Conservation (phyloP, 2,329 filamentous ascomycete species). For the Thielaviopsis musarum region DNA sequence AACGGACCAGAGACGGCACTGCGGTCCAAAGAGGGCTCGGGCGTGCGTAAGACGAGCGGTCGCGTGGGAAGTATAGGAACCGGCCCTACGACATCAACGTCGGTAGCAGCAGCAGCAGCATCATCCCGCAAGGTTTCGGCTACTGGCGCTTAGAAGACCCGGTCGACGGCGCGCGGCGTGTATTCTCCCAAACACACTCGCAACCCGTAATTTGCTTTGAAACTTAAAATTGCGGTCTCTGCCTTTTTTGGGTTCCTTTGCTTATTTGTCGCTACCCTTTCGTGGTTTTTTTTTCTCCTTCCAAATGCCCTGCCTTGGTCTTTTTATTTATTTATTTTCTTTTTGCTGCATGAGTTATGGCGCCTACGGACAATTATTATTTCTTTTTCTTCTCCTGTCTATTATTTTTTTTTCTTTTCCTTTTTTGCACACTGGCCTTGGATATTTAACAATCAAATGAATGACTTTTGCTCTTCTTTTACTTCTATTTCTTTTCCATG, state of each 20-base stretch:
- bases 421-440: constrained; percentile 3
- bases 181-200: constrained; percentile 14
- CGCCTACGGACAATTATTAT: background rate
- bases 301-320: background rate
- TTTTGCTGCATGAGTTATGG: background rate
- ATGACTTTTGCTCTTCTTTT: constrained; percentile 6
- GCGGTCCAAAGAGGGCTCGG: constrained; percentile 33
- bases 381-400: background rate
- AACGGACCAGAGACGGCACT: constrained; percentile 26
- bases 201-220: constrained; percentile 13
- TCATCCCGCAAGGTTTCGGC: constrained; percentile 37
- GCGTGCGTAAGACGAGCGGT: constrained; percentile 49
- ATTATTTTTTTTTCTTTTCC: background rate
- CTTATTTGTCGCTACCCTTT: background rate
- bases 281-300: background rate
- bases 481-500: background rate
- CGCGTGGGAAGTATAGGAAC: constrained; percentile 42
- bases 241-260: background rate
- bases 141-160: constrained; percentile 19
- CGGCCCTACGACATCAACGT: background rate
- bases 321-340: background rate
- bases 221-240: constrained; percentile 4
- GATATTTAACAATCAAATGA: constrained; percentile 12
- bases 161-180: constrained; percentile 12
- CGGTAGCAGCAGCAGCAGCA: constrained; percentile 22